Conservation (phyloP, 225 moss, liverwort and hornwort species). For the Pseudisothecium myosuroides region DNA sequence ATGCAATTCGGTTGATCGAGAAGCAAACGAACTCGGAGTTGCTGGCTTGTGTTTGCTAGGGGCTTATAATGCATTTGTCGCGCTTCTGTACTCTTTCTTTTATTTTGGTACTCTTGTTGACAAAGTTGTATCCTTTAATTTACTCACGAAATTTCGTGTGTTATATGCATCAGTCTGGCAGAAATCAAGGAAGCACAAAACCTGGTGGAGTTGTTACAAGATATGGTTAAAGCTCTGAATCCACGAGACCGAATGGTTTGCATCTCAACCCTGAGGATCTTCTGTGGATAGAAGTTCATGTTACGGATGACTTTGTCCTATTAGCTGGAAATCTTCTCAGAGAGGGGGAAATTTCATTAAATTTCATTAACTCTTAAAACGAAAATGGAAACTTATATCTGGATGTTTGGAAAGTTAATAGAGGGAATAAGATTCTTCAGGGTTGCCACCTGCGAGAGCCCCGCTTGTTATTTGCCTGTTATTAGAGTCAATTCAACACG, state of each 20-base stretch:
- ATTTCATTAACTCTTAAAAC: no score
- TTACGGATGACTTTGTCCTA: background rate
- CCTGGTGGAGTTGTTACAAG: slow-evolving; percentile 59
- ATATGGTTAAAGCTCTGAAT: slow-evolving; percentile 72
- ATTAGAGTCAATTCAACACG: background rate
- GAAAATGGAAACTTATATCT: background rate
- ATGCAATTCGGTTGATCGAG: background rate
- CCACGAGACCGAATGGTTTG: slow-evolving; percentile 60
- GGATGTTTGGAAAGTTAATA: background rate
- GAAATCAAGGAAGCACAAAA: slow-evolving; percentile 55
- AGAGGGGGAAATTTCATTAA: no score
- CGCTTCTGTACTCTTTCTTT: background rate
- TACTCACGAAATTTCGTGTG: background rate
- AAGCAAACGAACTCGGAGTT: background rate
- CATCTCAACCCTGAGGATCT: background rate
- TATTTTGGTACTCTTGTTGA: background rate
- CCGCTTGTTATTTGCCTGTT: background rate
- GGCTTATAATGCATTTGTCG: background rate
- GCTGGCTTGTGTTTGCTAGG: background rate
- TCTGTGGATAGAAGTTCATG: background rate
- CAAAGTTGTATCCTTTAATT: background rate
- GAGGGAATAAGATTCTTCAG: background rate
- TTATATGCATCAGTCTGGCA: slow-evolving; percentile 41
- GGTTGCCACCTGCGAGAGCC: background rate
- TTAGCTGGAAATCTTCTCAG: background rate